phyloP scores from a whole-genome alignment of 2,329 filamentous ascomycete species.

The Fusarium lateritium region DNA sequence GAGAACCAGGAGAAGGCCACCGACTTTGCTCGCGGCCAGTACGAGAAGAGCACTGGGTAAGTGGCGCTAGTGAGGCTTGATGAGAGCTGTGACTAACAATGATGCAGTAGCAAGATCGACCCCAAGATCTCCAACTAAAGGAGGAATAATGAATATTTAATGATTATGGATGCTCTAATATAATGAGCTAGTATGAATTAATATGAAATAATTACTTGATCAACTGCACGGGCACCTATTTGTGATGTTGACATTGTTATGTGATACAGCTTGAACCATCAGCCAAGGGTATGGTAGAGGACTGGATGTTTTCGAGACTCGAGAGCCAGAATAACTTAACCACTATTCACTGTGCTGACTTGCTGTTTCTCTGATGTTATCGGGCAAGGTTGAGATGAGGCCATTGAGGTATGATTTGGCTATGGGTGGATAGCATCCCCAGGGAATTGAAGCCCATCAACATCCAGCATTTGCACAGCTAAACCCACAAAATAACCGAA shows the following conservation, averaged over 20 bases:
- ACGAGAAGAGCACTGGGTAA: constrained; percentile 58
- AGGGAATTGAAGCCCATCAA: neutral
- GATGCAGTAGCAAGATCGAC: constrained; percentile 41
- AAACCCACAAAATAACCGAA: constrained; percentile 20
- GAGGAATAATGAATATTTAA: constrained; percentile 14
- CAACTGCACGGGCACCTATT: neutral
- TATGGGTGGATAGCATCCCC: too few species aligned
- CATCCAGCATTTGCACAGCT: neutral
- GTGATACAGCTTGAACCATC: neutral
- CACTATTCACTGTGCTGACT: too few species aligned
- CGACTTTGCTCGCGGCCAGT: constrained; percentile 54
- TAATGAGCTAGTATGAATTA: constrained; percentile 38
- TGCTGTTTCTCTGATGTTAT: too few species aligned
- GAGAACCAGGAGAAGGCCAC: constrained; percentile 58
- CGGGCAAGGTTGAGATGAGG: too few species aligned
- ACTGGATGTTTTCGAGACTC: too few species aligned
- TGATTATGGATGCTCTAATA: constrained; percentile 25
- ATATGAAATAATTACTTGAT: constrained; percentile 26
- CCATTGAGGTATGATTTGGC: too few species aligned
- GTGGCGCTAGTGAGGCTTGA: constrained; percentile 18
- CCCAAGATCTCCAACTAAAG: constrained; percentile 56
- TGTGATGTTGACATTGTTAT: constrained; percentile 2
- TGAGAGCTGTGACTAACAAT: constrained; percentile 15
- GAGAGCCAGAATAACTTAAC: too few species aligned
- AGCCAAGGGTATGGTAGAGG: too few species aligned